Base-by-base conservation (phyloP, 2,329 filamentous ascomycete genomes). In the Annulohypoxylon truncatum region DNA sequence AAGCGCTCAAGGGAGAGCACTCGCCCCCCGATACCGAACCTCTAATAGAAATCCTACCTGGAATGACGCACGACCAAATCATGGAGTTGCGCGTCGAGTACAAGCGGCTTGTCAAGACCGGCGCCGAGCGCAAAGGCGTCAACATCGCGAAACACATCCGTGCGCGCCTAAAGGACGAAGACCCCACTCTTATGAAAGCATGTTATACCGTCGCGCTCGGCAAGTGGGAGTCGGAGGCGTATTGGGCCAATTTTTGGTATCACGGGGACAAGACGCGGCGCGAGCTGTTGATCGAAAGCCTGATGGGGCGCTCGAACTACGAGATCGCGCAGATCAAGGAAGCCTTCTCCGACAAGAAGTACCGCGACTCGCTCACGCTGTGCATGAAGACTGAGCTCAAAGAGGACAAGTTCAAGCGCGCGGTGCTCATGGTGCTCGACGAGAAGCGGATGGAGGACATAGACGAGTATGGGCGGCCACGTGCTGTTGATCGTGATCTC, bases 201-300 rank as follows among this genome's bases (percentile, higher is more conserved):
- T 94, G 91, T 75, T 97, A 98, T 78, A 89, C 94, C 2, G 94
- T 93, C 2, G 94, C 95, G 0, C 86, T 98, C 0, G 96, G 96
- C 8, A 87, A 87, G 55, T 98, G 94, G 90, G 96, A 97, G 81
- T 91, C 90, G 72, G 96, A 99, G 78, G 93, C 93, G 0, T 97
- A 97, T 83, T 99, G 96, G 94, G 94, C 95, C 64, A 98, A 97
- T 78, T 97, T 93, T 79, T 98, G 94, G 90, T 98, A 97, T 80
- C 95, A 97, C 76, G 90, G 90, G 35, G 92, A 95, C 78, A 92
- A 90, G 73, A 92, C 90, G 6, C 87, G 93, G 2, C 89, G 94
- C 4, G 95, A 98, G 79, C 84, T 99, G 33, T 86, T 99, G 56
- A 97, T 98, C 73, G 96, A 99, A 79, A 89, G 90, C 4, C 85